Evolutionary conservation across 1,139 yeast genomes (phyloP), one percentile per base, ranked within the genome.

Genomic region (Pneumocystis carinii): DNA sequence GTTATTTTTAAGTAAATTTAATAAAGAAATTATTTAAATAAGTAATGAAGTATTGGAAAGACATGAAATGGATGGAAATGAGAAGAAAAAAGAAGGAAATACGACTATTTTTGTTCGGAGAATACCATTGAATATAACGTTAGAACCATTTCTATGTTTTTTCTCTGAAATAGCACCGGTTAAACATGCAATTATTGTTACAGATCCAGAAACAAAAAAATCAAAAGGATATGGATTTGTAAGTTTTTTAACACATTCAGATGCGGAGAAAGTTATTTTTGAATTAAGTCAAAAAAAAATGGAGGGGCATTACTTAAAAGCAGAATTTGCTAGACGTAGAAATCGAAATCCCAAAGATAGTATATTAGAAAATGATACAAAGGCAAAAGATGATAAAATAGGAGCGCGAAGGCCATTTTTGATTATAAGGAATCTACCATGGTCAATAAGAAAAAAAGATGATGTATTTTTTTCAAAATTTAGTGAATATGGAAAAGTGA

Each of bases 151-250:
- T 48, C 7, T 19, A 2, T 48, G 78, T 90, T 89, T 80, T 75
- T 92, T 92, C 72, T 86, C 97, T 0, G 89, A 89, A 68, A 86
- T 90, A 74, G 94, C 89, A 1, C 98, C 98, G 3, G 95, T 92
- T 15, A 90, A 86, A 75, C 98, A 92, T 75, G 96, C 97, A 3
- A 94, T 90, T 62, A 82, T 92, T 62, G 98, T 94, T 32, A 86
- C 80, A 60, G 96, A 92, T 72, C 77, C 79, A 15, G 83, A 86
- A 61, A 82, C 86, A 61, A 77, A 82, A 61, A 73, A 76, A 55
- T 87, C 96, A 4, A 81, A 94, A 74, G 97, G 98, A 1, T 94
- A 90, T 74, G 99, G 98, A 7, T 94, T 94, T 74, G 98, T 90
- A 19, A 86, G 95, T 60, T 92, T 94, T 73, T 83, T 88, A 1